Evolutionary conservation across 2,329 filamentous ascomycete species (phyloP).

Genomic region (Pseudopyrenochaeta lycopersici): DNA sequence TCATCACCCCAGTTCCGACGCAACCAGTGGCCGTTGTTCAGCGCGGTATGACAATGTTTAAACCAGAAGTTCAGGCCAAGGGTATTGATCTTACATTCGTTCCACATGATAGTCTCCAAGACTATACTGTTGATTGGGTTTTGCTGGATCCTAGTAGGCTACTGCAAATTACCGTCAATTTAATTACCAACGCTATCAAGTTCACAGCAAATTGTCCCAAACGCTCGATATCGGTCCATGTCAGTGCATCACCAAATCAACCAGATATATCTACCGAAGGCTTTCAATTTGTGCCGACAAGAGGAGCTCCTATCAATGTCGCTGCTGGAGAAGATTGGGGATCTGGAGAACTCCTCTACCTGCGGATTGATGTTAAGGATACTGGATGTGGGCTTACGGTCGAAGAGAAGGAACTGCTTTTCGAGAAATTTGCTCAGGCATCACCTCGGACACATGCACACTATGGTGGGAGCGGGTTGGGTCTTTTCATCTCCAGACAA

Average conservation of each 20-base stretch:
- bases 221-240: constrained; percentile 50
- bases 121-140: constrained; percentile 50
- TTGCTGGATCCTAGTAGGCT: constrained; percentile 54
- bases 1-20: constrained; percentile 49
- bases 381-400: constrained; percentile 42
- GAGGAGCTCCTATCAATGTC: constrained; percentile 20
- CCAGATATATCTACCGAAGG: constrained; percentile 25
- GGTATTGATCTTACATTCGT: constrained; percentile 39
- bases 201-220: constrained; percentile 50
- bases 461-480: constrained; percentile 48
- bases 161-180: constrained; percentile 53
- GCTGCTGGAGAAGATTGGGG: constrained; percentile 39
- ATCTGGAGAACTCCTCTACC: constrained; percentile 33
- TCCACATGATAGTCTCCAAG: constrained; percentile 45
- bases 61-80: constrained; percentile 43
- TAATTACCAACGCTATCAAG: constrained; percentile 59
- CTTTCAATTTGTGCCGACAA: constrained; percentile 39
- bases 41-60: constrained; percentile 50
- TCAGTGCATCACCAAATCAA: constrained; percentile 48
- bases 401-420: constrained; percentile 42
- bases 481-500: constrained; percentile 47
- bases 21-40: constrained; percentile 47
- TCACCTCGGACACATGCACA: constrained; percentile 46
- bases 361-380: constrained; percentile 42
- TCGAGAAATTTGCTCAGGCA: constrained; percentile 44